Evolutionary conservation across 352 stramenopile genomes (phyloP), one percentile per base, ranked within the genome.

Genomic region (Aphanomyces invadans): DNA sequence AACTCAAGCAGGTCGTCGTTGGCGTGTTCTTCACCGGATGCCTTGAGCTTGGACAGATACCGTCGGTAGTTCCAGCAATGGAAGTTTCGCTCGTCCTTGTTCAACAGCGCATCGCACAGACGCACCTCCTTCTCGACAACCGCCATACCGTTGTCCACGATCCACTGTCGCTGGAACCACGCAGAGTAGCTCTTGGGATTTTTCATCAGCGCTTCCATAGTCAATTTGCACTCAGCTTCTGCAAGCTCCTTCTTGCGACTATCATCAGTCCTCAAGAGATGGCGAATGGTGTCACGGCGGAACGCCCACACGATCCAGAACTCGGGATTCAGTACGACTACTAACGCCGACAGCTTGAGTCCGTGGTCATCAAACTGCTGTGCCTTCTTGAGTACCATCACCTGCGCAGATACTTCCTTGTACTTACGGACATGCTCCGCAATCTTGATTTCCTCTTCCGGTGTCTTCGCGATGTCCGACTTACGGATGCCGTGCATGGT

Each of bases 21-120:
- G 0, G 75, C 72, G 1, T 83, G n/a, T n/a, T n/a, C n/a, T n/a
- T n/a, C n/a, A n/a, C n/a, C n/a, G n/a, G n/a, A n/a, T n/a, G n/a
- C 63, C 21, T 75, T 75, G 52, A 87, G 69, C 23, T 80, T 76
- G 60, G 80, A 83, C 23, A 92, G 79, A 70, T 90, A 76, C 33
- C 80, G 81, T 26, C 83, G 93, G 75, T 99, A 99, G 73, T 99
- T 99, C 95, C 96, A 99, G 74, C 97, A 99, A 74, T 99, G 97
- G 73, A 99, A 99, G 70, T 99, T 99, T 33, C 97, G 84, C 65
- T 99, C 95, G 76, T 99, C 97, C 60, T 83, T 38, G 56, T 91
- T 71, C 44, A 89, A 71, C 9, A 89, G 72, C 62, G 86, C 86
- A 67, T 88, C 74, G 71, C 80, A 91, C 38, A 94, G 73, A 48